A percentile compares a stretch with the other conserved stretches of the same genome.
Evolutionary conservation across 2,329 filamentous ascomycete species (phyloP).

Genomic region (Penicillium occitanis): DNA sequence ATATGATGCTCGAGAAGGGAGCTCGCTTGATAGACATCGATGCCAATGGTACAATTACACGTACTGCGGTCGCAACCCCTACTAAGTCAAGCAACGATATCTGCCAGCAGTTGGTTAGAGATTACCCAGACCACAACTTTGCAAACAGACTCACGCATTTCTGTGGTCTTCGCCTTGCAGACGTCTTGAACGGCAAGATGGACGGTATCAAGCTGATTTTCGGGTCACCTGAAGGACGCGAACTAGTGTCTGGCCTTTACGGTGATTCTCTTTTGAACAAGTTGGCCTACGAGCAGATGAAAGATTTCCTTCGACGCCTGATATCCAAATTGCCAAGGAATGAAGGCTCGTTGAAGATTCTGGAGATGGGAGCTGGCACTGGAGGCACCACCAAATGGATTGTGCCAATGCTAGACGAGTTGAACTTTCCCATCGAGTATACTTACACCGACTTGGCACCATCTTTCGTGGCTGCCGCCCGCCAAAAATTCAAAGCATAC

Average conservation of each 20-base stretch:
- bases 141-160: conserved; percentile 30
- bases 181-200: conserved; percentile 37
- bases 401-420: conserved; percentile 28
- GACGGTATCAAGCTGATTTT: conserved; percentile 46
- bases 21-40: conserved; percentile 35
- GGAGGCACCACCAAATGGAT: conserved; percentile 39
- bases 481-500: background rate
- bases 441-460: conserved; percentile 28
- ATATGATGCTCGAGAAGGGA: conserved; percentile 35
- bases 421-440: conserved; percentile 31
- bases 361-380: conserved; percentile 43
- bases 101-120: conserved; percentile 30
- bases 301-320: background rate
- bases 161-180: conserved; percentile 26
- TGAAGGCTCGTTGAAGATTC: conserved; percentile 25
- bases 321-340: background rate
- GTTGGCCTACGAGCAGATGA: conserved; percentile 31
- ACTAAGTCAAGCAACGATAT: conserved; percentile 27
- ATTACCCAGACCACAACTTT: conserved; percentile 29
- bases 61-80: conserved; percentile 30
- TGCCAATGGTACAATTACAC: conserved; percentile 27
- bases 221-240: conserved; percentile 26
- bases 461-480: conserved; percentile 23
- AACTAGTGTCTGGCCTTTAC: conserved; percentile 41
- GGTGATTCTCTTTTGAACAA: conserved; percentile 24